These are phyloP conservation scores for Moniliophthora roreri DNA, from an alignment of 1,284 basidiomycete genomes.

Conservation along the genomic window DNA sequence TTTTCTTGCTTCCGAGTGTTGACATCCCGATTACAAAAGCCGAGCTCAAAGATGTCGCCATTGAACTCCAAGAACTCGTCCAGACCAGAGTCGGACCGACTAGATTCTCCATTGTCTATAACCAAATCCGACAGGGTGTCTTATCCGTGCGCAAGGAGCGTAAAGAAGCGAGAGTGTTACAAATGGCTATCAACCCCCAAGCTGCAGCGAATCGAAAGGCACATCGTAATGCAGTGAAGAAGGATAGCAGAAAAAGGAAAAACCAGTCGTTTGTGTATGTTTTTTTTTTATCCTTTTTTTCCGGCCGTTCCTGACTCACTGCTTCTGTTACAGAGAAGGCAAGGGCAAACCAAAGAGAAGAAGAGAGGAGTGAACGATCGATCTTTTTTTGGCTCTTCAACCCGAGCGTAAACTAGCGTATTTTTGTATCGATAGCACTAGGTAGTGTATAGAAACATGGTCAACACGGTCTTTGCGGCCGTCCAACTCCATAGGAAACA, in stretches of 20 bases:
- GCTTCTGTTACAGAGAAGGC: constrained; percentile 30
- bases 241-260: constrained; percentile 83
- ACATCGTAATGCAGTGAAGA: constrained; percentile 68
- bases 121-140: constrained; percentile 73
- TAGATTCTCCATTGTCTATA: constrained; percentile 79
- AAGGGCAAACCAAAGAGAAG: constrained; percentile 38
- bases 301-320: constrained; percentile 5
- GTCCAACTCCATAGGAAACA: too few species aligned
- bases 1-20: background rate
- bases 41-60: constrained; percentile 79
- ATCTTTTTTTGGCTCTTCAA: background rate
- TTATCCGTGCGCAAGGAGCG: constrained; percentile 73
- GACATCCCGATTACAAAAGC: constrained; percentile 43
- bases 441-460: too few species aligned
- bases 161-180: constrained; percentile 62
- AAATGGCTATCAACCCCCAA: constrained; percentile 73
- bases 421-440: too few species aligned
- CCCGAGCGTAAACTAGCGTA: too few species aligned
- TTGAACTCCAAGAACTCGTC: constrained; percentile 87
- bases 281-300: background rate
- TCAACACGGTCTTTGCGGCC: too few species aligned
- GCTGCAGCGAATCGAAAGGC: constrained; percentile 75
- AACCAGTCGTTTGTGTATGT: constrained; percentile 57
- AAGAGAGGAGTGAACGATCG: constrained; percentile 27
- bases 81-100: constrained; percentile 85